A percentile compares a stretch with the other conserved stretches of the same genome.
These are phyloP conservation scores for Centella asiatica DNA, from an alignment of 129 eudicot species.

Conservation along the genomic window DNA sequence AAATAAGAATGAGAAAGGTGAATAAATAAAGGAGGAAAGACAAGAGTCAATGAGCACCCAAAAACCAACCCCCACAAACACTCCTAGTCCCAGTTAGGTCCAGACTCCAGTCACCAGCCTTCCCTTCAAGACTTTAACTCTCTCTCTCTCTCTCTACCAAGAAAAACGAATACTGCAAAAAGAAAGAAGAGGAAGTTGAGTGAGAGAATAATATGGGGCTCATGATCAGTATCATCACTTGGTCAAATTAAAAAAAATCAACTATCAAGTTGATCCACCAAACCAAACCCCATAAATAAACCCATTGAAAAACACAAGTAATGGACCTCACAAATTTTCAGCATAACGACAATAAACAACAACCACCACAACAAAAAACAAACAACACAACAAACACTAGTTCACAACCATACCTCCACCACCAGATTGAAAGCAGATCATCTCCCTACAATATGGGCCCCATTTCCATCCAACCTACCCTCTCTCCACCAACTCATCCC, in stretches of 20 bases:
- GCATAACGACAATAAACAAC: constrained; percentile 24
- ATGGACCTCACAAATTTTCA: constrained; percentile 70
- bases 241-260: constrained; percentile 1
- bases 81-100: constrained; percentile 36
- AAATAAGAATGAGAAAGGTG: too few species aligned
- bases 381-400: constrained; percentile 22
- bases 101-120: constrained; percentile 18
- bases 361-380: constrained; percentile 18
- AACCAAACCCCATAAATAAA: constrained; percentile 35
- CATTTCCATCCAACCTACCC: constrained; percentile 35
- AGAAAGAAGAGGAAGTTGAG: background rate
- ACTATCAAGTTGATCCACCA: background rate
- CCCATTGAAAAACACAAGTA: constrained; percentile 17
- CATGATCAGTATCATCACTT: too few species aligned
- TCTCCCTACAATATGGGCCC: constrained; percentile 43
- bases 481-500: constrained; percentile 16
- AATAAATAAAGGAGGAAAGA: constrained; percentile 22
- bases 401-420: constrained; percentile 21
- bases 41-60: constrained; percentile 50
- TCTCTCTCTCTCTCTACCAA: constrained; percentile 10
- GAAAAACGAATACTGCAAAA: too few species aligned
- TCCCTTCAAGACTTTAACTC: too few species aligned
- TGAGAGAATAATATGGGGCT: constrained; percentile 33
- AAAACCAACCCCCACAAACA: too few species aligned
- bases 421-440: constrained; percentile 37